A percentile compares a stretch with the other conserved stretches of the same genome.
phyloP scores from a whole-genome alignment of 2,329 filamentous ascomycete genomes.

The Penicillium sp. region DNA sequence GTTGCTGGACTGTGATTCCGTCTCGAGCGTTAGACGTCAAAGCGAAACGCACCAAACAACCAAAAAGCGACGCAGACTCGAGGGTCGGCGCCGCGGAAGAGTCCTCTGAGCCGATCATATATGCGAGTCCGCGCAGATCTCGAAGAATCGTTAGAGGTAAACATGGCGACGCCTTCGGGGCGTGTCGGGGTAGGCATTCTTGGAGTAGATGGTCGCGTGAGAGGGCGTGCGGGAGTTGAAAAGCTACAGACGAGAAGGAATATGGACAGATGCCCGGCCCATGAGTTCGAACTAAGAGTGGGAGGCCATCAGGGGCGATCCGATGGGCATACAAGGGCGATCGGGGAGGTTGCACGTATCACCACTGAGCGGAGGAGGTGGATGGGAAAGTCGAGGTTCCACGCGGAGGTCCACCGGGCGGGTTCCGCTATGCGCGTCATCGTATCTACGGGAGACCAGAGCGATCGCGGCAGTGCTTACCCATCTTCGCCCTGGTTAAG shows the following conservation, averaged over 20 bases:
- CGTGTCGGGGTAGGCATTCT: slow-evolving; percentile 35
- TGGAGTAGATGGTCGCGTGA: slow-evolving; percentile 18
- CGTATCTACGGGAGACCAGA: not conserved
- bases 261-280: slow-evolving; percentile 1
- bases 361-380: slow-evolving; percentile 8
- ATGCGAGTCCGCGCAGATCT: slow-evolving; percentile 76
- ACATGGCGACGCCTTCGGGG: slow-evolving; percentile 37
- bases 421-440: slow-evolving; percentile 10
- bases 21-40: not conserved
- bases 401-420: slow-evolving; percentile 6
- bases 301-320: slow-evolving; percentile 3
- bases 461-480: not conserved
- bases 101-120: slow-evolving; percentile 65
- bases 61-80: slow-evolving; percentile 83
- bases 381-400: slow-evolving; percentile 3
- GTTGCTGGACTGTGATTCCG: not conserved
- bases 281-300: slow-evolving; percentile 10
- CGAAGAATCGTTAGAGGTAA: slow-evolving; percentile 56
- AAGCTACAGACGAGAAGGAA: slow-evolving; percentile 13
- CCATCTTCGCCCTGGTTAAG: not conserved
- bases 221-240: slow-evolving; percentile 16
- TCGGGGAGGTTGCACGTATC: not conserved
- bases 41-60: slow-evolving; percentile 74
- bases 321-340: not conserved
- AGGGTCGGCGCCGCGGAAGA: slow-evolving; percentile 72